A percentile compares a stretch with the other conserved stretches of the same genome.
Evolutionary conservation across 306 rosid species (phyloP).

Genomic region (Arachis stenosperma): DNA sequence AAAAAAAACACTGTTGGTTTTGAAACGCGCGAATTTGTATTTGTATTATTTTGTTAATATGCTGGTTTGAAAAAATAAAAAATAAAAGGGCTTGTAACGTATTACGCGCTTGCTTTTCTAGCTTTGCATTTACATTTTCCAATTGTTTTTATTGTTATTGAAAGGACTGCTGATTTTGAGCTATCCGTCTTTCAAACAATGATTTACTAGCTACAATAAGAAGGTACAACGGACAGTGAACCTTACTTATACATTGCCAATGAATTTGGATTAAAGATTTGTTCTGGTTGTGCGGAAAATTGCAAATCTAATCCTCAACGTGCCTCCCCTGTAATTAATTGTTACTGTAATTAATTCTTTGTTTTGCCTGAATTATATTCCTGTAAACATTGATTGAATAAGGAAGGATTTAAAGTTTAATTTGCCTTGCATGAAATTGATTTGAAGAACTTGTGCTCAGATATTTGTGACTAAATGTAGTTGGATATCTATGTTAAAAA

Average conservation of each 20-base stretch:
- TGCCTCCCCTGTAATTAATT: neutral
- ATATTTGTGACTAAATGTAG: neutral
- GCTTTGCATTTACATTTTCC: constrained; percentile 5
- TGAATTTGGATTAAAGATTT: neutral
- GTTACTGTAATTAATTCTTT: too few relatives aligned
- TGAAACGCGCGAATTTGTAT: neutral
- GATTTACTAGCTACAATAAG: neutral
- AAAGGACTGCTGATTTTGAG: neutral
- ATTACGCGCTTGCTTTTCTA: constrained; percentile 20
- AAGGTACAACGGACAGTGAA: neutral
- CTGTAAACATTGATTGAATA: neutral
- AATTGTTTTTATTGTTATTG: neutral
- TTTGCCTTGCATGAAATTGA: neutral
- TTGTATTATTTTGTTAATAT: neutral
- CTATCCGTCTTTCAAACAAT: constrained; percentile 6
- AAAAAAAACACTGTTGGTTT: neutral
- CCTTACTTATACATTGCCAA: constrained; percentile 8
- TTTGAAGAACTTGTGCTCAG: neutral
- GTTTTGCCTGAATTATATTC: neutral
- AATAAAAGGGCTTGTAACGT: neutral
- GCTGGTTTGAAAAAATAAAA: neutral
- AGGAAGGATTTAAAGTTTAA: neutral
- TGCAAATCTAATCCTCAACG: constrained; percentile 11
- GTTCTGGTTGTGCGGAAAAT: constrained; percentile 3
- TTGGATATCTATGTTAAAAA: constrained; percentile 2